Evolutionary conservation across 2,329 filamentous ascomycete genomes (phyloP), one percentile per base, ranked within the genome.

Genomic region (Penicillium oxalicum): DNA sequence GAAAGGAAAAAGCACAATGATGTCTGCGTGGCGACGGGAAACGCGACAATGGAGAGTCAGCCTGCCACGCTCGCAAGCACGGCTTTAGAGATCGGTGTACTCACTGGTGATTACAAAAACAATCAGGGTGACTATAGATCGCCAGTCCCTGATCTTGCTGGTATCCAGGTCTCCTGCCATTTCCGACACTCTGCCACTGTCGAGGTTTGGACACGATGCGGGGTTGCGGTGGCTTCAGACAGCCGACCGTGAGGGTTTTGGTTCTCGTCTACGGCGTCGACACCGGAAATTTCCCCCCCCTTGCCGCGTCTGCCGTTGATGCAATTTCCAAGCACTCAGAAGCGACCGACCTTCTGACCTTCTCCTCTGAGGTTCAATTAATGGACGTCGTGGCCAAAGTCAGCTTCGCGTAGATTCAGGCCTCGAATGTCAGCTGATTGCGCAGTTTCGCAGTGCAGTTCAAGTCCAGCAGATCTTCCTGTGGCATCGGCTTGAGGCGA

Each of bases 81-180:
- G 1, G 5, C 9, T 5, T 35, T 26, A 11, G n/a, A 18, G n/a
- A 9, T 8, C 11, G 9, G 28, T 12, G 12, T 18, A 79, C 83
- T 75, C 70, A 87, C 84, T 88, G 4, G 84, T 84, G 36, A 86
- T 38, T 32, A 87, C 71, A 59, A 88, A 88, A 39, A 84, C 77
- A 45, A 88, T 69, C 32, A 88, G 73, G 0, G 84, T 87, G 48
- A 88, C 68, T 43, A 88, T 87, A 12, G 84, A 87, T 43, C 79
- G 75, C 84, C 84, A 88, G 49, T 78, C 67, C 47, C 66, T 77
- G 59, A 88, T 87, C 55, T 76, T 68, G 41, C 65, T 65, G 26
- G 79, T 82, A 53, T 81, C 71, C 9, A 77, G 63, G 47, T 69
- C 62, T 44, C 59, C 54, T 9, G 59, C 55, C 66, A 67, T 68